Evolutionary conservation across 768 basidiomycete genomes (phyloP), one percentile per base, ranked within the genome.

Genomic region (Boletus rufocinnamomeus): DNA sequence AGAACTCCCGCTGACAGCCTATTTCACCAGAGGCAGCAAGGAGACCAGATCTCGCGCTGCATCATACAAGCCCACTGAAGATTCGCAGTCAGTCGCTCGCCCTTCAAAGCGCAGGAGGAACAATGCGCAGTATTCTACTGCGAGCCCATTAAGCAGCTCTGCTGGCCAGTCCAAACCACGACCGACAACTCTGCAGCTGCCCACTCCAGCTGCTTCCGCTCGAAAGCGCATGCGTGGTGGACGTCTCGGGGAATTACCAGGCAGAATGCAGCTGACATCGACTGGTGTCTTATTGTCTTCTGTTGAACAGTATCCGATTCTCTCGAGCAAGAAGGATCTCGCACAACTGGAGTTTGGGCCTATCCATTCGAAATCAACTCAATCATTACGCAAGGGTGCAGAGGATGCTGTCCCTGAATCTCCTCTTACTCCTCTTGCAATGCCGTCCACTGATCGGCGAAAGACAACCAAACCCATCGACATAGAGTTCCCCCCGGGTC

Each of bases 1-100:
- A 43, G 72, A 73, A 53, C 73, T 73, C 23, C 72, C 72, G 0
- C 25, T 73, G 6, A 74, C 73, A 9, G 14, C 62, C n/a, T 56
- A 73, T 56, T 73, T 74, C 50, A 8, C 57, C 9, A 69, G 47
- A 11, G 54, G 34, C 10, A 53, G n/a, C 14, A 68, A 61, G 45
- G 57, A 61, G n/a, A 9, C 56, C 9, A 62, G 37, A 27, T n/a
- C 59, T 35, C 56, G 35, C 41, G 13, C 32, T 32, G 19, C 14
- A 4, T 8, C 35, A 5, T 17, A 32, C 2, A 56, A 56, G 6
- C 38, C 48, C 11, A 14, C 32, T 19, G 54, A 55, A 27, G 56
- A 41, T 21, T 35, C 56, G 6, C 59, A 55, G 21, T 35, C 59
- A 19, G 63, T 30, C 9, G 50, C 47, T 35, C 54, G 48, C 44